Conservation (phyloP, 495 filamentous ascomycete genomes). For the Tricharina praecox region DNA sequence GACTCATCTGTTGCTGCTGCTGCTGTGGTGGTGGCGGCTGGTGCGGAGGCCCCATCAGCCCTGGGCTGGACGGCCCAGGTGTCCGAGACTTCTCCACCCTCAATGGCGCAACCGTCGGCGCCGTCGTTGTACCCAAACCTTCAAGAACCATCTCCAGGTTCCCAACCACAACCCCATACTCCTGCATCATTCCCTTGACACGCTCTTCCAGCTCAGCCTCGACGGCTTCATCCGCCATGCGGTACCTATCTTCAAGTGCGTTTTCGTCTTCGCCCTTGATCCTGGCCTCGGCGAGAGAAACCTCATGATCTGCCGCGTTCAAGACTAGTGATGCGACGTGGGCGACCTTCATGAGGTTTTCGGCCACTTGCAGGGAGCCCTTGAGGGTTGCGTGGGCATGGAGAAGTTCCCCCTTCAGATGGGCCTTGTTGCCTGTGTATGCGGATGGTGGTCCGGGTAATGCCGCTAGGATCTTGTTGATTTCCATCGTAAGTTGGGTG, state of each 20-base stretch:
- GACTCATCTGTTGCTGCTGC: no score
- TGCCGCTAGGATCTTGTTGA: constrained; percentile 11
- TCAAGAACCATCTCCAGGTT: constrained; percentile 9
- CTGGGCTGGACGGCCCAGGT: neutral
- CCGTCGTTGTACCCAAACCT: constrained; percentile 4
- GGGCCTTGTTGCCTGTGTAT: constrained; percentile 1
- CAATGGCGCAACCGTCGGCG: neutral
- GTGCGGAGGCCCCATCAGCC: neutral
- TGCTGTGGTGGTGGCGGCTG: no score
- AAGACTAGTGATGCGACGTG: constrained; percentile 17
- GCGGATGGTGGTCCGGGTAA: constrained; percentile 9
- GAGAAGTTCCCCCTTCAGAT: constrained; percentile 15
- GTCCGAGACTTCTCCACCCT: neutral
- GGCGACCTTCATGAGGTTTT: constrained; percentile 25
- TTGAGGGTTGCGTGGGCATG: constrained; percentile 17
- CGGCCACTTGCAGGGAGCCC: constrained; percentile 13
- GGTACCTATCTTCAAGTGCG: constrained; percentile 14
- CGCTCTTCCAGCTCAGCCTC: constrained; percentile 26
- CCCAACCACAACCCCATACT: constrained; percentile 12
- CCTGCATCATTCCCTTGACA: constrained; percentile 20
- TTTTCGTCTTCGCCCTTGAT: constrained; percentile 12
- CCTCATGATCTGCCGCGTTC: constrained; percentile 15
- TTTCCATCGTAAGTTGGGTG: constrained; percentile 21
- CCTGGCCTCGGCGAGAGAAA: constrained; percentile 23
- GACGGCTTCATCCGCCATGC: constrained; percentile 13